Conservation (phyloP, 257 asterid genomes). For the Penstemon davidsonii region DNA sequence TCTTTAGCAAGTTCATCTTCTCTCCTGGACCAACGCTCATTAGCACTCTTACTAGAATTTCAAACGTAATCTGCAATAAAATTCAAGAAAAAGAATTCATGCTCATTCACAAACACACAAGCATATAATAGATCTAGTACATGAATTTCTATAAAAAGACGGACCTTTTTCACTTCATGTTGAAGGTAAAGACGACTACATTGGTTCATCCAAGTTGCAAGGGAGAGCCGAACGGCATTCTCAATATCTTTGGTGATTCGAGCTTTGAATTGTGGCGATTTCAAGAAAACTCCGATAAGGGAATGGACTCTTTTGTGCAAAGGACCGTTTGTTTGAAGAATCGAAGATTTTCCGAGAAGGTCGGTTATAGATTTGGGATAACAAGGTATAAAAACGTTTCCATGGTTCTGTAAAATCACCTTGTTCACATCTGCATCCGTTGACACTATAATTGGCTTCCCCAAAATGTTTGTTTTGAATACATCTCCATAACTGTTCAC, state of each 20-base stretch:
- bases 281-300: conserved; percentile 66
- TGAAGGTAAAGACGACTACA: conserved; percentile 48
- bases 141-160: conserved; percentile 12
- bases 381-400: conserved; percentile 63
- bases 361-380: conserved; percentile 91
- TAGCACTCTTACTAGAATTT: conserved; percentile 68
- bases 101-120: neutral
- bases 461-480: conserved; percentile 78
- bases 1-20: conserved; percentile 63
- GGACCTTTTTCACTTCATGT: conserved; percentile 76
- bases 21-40: conserved; percentile 80
- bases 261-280: conserved; percentile 67
- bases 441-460: conserved; percentile 80
- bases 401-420: conserved; percentile 63
- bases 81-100: neutral
- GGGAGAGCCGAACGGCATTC: conserved; percentile 39
- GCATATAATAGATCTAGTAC: conserved; percentile 3
- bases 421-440: conserved; percentile 85
- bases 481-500: conserved; percentile 77
- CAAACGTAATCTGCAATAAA: conserved; percentile 74
- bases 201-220: conserved; percentile 58
- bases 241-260: conserved; percentile 65
- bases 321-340: conserved; percentile 75
- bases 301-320: conserved; percentile 73
- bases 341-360: conserved; percentile 74